Conservation (phyloP, 2,329 filamentous ascomycete species). For the Sporothrix inflata region DNA sequence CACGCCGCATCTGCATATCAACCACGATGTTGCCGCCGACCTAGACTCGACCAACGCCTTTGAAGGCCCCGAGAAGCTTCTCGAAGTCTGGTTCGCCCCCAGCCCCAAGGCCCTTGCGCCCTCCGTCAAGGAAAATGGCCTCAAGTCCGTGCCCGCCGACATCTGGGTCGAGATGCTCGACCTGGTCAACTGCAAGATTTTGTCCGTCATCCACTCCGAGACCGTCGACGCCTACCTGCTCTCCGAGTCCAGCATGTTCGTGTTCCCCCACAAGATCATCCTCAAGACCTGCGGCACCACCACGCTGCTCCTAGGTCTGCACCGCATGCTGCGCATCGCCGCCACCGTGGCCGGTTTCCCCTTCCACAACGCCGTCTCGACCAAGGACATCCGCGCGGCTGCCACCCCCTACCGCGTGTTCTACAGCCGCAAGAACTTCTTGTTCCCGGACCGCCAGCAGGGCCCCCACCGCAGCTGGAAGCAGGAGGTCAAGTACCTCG, state of each 20-base stretch:
- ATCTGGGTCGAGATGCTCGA: conserved; percentile 97
- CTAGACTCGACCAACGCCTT: conserved; percentile 96
- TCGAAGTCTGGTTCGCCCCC: conserved; percentile 97
- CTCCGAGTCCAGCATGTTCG: conserved; percentile 99
- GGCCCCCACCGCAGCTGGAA: conserved; percentile 97
- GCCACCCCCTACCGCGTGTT: conserved; percentile 95
- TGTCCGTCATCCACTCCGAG: conserved; percentile 91
- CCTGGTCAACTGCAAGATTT: conserved; percentile 96
- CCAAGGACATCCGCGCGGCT: conserved; percentile 70
- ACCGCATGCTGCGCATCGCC: conserved; percentile 90
- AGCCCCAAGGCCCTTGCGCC: conserved; percentile 73
- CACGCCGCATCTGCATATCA: conserved; percentile 92
- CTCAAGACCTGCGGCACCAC: conserved; percentile 98
- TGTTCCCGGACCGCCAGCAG: conserved; percentile 91
- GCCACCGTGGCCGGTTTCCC: conserved; percentile 87
- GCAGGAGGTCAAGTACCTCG: conserved; percentile 89
- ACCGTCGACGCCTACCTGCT: conserved; percentile 95
- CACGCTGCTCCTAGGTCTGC: conserved; percentile 85
- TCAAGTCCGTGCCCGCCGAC: conserved; percentile 83
- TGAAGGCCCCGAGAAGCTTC: conserved; percentile 95
- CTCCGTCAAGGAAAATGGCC: conserved; percentile 70
- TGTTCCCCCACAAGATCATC: conserved; percentile 99
- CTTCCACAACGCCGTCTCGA: conserved; percentile 68
- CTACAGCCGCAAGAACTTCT: conserved; percentile 98
- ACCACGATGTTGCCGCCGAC: conserved; percentile 89